A percentile compares a stretch with the other conserved stretches of the same genome.
Evolutionary conservation across 1,139 yeast genomes (phyloP).

Genomic region (Candida tropicalis): DNA sequence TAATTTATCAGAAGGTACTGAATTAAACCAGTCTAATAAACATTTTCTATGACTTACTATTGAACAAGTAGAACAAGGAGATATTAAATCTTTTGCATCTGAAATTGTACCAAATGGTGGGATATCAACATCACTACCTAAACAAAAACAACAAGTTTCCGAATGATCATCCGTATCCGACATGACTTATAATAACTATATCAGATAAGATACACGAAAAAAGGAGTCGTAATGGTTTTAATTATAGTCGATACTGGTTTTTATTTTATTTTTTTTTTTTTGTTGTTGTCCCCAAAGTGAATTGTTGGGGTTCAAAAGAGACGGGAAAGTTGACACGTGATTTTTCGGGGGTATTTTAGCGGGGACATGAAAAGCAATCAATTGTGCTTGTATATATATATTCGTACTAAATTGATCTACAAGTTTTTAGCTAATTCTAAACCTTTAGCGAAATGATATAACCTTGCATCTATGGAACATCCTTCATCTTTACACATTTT

Average conservation of each 20-base stretch:
- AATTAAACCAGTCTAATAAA: conserved; percentile 46
- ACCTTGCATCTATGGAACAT: conserved; percentile 79
- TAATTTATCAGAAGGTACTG: conserved; percentile 35
- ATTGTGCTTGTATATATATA: no score
- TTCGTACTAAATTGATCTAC: neutral
- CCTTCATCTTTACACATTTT: conserved; percentile 59
- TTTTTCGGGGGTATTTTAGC: no score
- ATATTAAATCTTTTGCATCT: conserved; percentile 42
- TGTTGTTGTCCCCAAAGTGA: no score
- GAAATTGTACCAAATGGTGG: conserved; percentile 44
- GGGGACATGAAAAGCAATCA: no score
- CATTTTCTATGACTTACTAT: conserved; percentile 44
- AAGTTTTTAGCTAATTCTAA: conserved; percentile 23
- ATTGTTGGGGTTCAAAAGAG: conserved; percentile 6
- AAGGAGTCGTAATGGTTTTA: neutral
- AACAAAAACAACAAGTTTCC: conserved; percentile 39
- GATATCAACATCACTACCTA: conserved; percentile 41
- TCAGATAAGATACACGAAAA: neutral
- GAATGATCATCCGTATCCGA: conserved; percentile 5
- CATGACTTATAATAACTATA: conserved; percentile 1
- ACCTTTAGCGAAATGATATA: conserved; percentile 86
- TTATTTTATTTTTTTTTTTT: neutral
- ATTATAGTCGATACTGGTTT: no score
- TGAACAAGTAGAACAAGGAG: conserved; percentile 46
- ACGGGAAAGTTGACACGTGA: no score